phyloP scores from a whole-genome alignment of 2,329 filamentous ascomycete species.

The Verticillium tricorpus region DNA sequence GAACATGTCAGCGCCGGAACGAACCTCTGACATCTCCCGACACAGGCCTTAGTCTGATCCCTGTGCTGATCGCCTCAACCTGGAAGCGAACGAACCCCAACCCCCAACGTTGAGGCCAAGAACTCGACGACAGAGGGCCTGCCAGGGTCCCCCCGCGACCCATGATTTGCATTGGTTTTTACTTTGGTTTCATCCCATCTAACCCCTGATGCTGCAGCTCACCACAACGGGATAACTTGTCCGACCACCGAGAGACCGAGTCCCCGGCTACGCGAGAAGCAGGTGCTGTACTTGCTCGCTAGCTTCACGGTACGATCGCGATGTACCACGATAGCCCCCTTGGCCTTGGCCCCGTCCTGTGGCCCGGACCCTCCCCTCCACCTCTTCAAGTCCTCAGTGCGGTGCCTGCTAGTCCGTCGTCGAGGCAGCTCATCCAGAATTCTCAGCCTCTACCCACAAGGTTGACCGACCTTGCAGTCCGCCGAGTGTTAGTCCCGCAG shows the following conservation, averaged over 20 bases:
- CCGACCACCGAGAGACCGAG: not conserved
- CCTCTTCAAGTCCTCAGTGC: not conserved
- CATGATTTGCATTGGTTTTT: not conserved
- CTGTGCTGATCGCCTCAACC: constrained; percentile 1
- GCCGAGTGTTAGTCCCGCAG: not conserved
- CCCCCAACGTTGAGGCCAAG: not conserved
- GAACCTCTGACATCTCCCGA: constrained; percentile 1
- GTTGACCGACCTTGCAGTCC: not conserved
- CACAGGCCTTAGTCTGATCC: not conserved
- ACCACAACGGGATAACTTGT: not conserved
- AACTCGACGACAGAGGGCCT: not conserved
- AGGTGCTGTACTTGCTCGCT: no score
- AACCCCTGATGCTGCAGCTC: not conserved
- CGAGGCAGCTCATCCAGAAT: not conserved
- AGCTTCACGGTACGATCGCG: not conserved
- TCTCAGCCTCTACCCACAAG: not conserved
- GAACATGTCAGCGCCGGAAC: not conserved
- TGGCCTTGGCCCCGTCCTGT: not conserved
- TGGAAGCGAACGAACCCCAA: not conserved
- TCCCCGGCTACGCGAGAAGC: not conserved
- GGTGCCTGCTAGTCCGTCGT: not conserved
- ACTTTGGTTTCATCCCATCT: not conserved
- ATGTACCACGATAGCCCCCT: not conserved
- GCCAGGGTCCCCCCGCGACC: not conserved
- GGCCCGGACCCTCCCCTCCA: not conserved